phyloP scores from a whole-genome alignment of 1,284 basidiomycete genomes.

The Amylostereum areolatum region DNA sequence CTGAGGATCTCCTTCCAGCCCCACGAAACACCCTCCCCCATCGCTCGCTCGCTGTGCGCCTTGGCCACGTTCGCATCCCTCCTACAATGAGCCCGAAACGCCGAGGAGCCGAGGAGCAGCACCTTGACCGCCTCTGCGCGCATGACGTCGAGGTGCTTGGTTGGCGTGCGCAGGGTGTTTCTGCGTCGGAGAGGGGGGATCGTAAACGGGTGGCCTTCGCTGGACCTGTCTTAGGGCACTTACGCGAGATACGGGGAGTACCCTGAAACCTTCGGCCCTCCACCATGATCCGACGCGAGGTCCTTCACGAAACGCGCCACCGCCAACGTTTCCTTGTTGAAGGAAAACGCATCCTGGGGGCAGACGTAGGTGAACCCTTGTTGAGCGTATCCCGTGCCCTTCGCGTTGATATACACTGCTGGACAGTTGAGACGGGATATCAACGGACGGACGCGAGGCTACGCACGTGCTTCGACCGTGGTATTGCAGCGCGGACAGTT shows the following conservation, averaged over 20 bases:
- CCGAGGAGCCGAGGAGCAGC: conserved; percentile 12
- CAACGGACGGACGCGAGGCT: too few relatives aligned
- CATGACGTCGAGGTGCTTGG: conserved; percentile 15
- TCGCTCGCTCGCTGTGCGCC: conserved; percentile 9
- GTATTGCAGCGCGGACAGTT: not conserved
- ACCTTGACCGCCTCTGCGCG: conserved; percentile 21
- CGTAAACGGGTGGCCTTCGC: too few relatives aligned
- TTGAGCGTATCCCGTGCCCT: conserved; percentile 34
- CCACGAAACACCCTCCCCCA: not conserved
- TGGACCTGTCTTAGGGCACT: conserved; percentile 2
- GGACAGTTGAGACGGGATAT: too few relatives aligned
- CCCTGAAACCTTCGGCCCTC: conserved; percentile 7
- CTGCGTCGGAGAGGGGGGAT: too few relatives aligned
- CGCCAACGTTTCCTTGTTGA: conserved; percentile 29
- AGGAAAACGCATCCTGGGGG: conserved; percentile 18
- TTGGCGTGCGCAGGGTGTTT: conserved; percentile 24
- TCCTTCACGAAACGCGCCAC: conserved; percentile 29
- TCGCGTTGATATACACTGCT: conserved; percentile 26
- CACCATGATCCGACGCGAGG: conserved; percentile 16
- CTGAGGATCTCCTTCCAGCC: conserved; percentile 6
- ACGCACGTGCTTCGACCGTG: not conserved
- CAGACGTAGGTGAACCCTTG: conserved; percentile 25
- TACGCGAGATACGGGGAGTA: conserved; percentile 23
- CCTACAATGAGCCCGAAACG: conserved; percentile 10
- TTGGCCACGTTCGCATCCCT: conserved; percentile 1